A percentile compares a stretch with the other conserved stretches of the same genome.
phyloP scores from a whole-genome alignment of 108 stramenopile species.

The Epipyxis sp. region DNA sequence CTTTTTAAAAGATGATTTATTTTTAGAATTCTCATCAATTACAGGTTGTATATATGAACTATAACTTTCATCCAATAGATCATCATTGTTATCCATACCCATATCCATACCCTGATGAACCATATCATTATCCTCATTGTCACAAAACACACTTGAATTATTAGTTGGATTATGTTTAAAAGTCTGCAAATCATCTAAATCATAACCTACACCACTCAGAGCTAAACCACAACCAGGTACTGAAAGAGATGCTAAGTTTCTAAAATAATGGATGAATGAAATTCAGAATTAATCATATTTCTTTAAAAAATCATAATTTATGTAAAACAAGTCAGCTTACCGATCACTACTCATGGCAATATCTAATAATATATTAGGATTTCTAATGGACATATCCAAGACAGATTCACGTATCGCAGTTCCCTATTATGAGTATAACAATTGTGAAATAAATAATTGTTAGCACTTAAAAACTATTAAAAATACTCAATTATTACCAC shows the following conservation, averaged over 20 bases:
- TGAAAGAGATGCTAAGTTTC: background rate
- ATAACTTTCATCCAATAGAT: background rate
- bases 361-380: background rate
- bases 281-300: background rate
- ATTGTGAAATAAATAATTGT: no score
- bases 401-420: slow-evolving; percentile 13
- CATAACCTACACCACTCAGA: slow-evolving; percentile 23
- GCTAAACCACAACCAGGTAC: slow-evolving; percentile 11
- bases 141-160: no score
- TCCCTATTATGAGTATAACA: background rate
- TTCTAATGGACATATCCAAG: background rate
- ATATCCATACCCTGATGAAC: background rate
- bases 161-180: background rate
- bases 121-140: background rate
- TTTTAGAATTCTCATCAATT: background rate
- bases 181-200: background rate
- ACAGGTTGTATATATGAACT: background rate
- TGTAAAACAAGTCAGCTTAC: background rate
- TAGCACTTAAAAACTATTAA: no score
- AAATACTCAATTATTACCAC: no score
- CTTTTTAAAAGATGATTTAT: no score
- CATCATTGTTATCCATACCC: background rate
- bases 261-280: background rate
- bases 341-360: background rate
- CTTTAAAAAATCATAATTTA: no score